A percentile compares a stretch with the other conserved stretches of the same genome.
phyloP scores from a whole-genome alignment of 345 rosid species.

The Populus alba region DNA sequence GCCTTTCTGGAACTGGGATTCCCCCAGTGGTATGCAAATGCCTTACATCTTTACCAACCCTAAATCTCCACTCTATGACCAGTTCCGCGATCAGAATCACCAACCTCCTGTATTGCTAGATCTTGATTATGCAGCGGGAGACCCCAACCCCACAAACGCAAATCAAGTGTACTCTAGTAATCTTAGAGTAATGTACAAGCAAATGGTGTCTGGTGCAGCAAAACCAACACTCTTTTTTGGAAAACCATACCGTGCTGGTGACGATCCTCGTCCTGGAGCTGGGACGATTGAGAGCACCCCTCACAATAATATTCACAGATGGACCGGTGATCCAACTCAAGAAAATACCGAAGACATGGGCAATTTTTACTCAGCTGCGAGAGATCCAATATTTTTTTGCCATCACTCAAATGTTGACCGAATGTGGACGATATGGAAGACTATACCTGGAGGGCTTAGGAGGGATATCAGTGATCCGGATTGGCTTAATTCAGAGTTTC shows the following conservation, averaged over 20 bases:
- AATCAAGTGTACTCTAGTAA: slow-evolving; percentile 22
- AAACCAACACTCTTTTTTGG: slow-evolving; percentile 49
- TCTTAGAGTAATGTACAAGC: slow-evolving; percentile 54
- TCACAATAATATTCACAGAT: slow-evolving; percentile 44
- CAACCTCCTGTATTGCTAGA: slow-evolving; percentile 35
- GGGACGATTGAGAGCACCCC: slow-evolving; percentile 57
- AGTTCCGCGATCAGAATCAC: slow-evolving; percentile 37
- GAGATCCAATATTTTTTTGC: slow-evolving; percentile 57
- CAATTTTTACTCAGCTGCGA: slow-evolving; percentile 53
- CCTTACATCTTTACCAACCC: slow-evolving; percentile 44
- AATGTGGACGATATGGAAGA: slow-evolving; percentile 60
- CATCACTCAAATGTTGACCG: slow-evolving; percentile 65
- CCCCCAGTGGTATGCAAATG: slow-evolving; percentile 53
- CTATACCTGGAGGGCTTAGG: slow-evolving; percentile 43
- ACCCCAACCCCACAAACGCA: slow-evolving; percentile 17
- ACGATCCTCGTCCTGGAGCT: slow-evolving; percentile 45
- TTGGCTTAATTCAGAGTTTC: slow-evolving; percentile 50
- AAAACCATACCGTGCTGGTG: slow-evolving; percentile 48
- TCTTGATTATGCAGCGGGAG: slow-evolving; percentile 43
- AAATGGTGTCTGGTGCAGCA: slow-evolving; percentile 54
- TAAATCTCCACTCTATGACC: slow-evolving; percentile 43
- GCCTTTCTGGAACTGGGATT: slow-evolving; percentile 68
- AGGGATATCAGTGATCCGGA: slow-evolving; percentile 44
- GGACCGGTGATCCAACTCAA: slow-evolving; percentile 51
- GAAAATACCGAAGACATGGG: slow-evolving; percentile 64